These are phyloP conservation scores for Neurospora crassa DNA, from an alignment of 2,329 filamentous ascomycete species.

Conservation along the genomic window DNA sequence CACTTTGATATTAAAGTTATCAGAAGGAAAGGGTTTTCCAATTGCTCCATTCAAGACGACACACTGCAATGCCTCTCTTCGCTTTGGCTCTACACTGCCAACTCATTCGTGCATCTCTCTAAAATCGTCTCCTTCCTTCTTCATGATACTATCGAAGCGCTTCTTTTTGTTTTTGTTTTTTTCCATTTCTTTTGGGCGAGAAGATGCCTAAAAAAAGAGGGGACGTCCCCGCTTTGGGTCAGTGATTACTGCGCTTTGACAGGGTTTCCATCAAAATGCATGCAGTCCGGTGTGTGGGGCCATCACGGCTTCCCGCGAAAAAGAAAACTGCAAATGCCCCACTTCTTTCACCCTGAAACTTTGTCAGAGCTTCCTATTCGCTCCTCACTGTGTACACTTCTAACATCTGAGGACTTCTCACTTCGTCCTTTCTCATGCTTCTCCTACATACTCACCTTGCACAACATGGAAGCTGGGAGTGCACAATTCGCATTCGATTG, in stretches of 20 bases:
- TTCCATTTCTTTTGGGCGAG: no score
- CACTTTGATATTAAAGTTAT: background rate
- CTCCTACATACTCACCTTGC: background rate
- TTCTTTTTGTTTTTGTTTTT: background rate
- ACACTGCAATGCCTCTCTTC: background rate
- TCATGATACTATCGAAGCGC: background rate
- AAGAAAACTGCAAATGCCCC: background rate
- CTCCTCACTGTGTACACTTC: background rate
- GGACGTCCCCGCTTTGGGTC: background rate
- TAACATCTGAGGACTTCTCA: background rate
- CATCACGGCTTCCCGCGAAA: background rate
- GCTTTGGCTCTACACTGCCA: background rate
- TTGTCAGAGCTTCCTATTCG: background rate
- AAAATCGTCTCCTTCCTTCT: background rate
- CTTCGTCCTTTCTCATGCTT: background rate
- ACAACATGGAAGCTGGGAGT: background rate
- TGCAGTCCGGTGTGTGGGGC: background rate
- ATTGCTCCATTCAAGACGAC: background rate
- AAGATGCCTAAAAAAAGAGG: background rate
- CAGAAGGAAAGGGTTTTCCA: background rate
- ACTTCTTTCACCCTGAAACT: background rate
- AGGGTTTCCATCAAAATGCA: background rate
- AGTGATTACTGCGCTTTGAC: background rate
- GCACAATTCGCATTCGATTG: background rate
- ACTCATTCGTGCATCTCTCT: background rate